A percentile compares a stretch with the other conserved stretches of the same genome.
phyloP scores from a whole-genome alignment of 805 yeast species.

The Wickerhamiella occidentalis region DNA sequence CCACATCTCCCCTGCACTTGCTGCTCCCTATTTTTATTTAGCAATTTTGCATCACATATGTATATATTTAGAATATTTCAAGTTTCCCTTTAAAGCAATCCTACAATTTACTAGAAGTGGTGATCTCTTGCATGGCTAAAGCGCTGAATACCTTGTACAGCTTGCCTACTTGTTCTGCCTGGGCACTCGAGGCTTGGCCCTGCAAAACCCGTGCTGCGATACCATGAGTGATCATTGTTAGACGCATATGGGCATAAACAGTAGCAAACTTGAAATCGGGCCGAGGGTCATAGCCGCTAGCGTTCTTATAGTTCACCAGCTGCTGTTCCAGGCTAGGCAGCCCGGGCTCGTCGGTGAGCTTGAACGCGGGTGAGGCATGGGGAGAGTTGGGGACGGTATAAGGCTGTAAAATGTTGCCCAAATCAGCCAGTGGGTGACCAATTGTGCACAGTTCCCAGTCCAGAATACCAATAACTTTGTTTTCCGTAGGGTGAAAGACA shows the following conservation, averaged over 20 bases:
- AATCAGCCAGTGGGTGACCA: conserved; percentile 53
- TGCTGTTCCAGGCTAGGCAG: conserved; percentile 20
- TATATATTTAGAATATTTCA: no score
- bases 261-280: conserved; percentile 41
- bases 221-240: conserved; percentile 50
- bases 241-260: conserved; percentile 43
- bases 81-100: no score
- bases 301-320: conserved; percentile 22
- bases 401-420: conserved; percentile 47
- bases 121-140: conserved; percentile 23
- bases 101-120: not conserved
- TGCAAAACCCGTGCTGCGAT: conserved; percentile 42
- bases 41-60: not conserved
- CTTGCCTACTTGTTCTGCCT: conserved; percentile 34
- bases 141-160: conserved; percentile 26
- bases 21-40: not conserved
- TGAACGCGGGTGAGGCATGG: not conserved
- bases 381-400: conserved; percentile 33
- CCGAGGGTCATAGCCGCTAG: conserved; percentile 34
- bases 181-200: conserved; percentile 44
- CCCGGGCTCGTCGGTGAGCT: conserved; percentile 14
- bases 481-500: conserved; percentile 43
- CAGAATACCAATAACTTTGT: conserved; percentile 41
- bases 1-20: no score
- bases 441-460: conserved; percentile 59